Conservation (phyloP, 2,329 filamentous ascomycete species). For the Cladosporium sp. region DNA sequence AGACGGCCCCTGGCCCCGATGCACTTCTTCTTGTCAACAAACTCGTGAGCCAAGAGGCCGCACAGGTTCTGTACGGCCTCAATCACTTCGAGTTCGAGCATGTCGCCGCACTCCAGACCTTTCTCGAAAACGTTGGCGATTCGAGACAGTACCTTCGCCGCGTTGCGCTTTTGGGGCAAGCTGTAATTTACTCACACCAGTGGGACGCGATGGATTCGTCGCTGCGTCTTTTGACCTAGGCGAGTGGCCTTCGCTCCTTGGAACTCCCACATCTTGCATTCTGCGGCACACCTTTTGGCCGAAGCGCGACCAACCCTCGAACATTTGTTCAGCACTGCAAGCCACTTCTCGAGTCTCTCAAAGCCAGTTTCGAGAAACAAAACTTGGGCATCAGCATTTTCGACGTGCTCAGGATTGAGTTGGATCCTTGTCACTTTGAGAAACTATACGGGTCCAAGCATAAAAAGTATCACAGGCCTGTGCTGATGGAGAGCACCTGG, state of each 20-base stretch:
- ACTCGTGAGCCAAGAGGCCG: neutral
- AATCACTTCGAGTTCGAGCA: neutral
- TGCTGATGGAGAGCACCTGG: too few relatives aligned
- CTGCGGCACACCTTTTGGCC: neutral
- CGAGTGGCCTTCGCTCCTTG: neutral
- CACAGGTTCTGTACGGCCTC: neutral
- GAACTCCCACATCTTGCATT: neutral
- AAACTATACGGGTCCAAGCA: too few relatives aligned
- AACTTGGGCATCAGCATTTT: neutral
- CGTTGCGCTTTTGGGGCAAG: too few relatives aligned
- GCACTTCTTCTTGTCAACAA: neutral
- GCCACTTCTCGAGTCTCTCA: neutral
- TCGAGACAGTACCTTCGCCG: neutral
- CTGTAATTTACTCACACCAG: too few relatives aligned
- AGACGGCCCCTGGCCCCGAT: neutral
- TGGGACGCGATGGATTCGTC: neutral
- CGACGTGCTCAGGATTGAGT: neutral
- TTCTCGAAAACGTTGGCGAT: neutral
- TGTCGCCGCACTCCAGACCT: neutral
- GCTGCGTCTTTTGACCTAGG: neutral
- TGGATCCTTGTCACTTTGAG: too few relatives aligned
- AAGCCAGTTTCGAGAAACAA: neutral
- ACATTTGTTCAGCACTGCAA: neutral
- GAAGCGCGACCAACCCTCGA: too few relatives aligned
- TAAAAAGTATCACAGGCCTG: too few relatives aligned